These are phyloP conservation scores for Lentinula sp. DNA, from an alignment of 768 basidiomycete genomes.

Conservation along the genomic window DNA sequence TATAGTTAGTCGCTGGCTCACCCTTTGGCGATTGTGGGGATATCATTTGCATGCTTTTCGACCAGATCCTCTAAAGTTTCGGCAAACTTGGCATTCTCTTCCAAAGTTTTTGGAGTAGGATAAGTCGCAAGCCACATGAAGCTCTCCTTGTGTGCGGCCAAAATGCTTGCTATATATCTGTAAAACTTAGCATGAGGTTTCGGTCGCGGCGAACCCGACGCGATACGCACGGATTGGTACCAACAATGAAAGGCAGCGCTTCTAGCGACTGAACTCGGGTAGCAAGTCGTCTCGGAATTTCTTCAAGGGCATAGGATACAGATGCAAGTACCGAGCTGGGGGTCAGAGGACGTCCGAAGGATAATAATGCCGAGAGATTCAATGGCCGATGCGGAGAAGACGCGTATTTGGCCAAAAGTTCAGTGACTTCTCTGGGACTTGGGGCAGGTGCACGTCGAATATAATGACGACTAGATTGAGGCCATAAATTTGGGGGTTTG, in stretches of 20 bases:
- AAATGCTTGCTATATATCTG: slow-evolving; percentile 60
- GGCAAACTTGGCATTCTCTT: slow-evolving; percentile 67
- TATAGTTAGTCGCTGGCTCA: slow-evolving; percentile 20
- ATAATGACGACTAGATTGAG: background rate
- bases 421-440: slow-evolving; percentile 44
- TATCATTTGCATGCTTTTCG: slow-evolving; percentile 76
- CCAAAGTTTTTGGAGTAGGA: slow-evolving; percentile 55
- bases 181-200: background rate
- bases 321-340: slow-evolving; percentile 66
- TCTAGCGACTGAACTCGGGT: slow-evolving; percentile 71
- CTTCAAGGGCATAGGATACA: slow-evolving; percentile 66
- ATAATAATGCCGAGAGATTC: slow-evolving; percentile 66
- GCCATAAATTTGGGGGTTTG: background rate
- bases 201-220: background rate
- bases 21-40: slow-evolving; percentile 90
- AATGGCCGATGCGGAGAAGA: slow-evolving; percentile 61
- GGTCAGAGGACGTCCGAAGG: slow-evolving; percentile 70
- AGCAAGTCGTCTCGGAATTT: slow-evolving; percentile 74
- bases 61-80: slow-evolving; percentile 67
- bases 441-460: slow-evolving; percentile 40
- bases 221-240: slow-evolving; percentile 57
- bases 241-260: slow-evolving; percentile 79
- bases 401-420: slow-evolving; percentile 58
- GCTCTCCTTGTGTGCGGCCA: slow-evolving; percentile 63
- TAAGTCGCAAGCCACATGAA: slow-evolving; percentile 67